Base-by-base conservation (phyloP, 1,284 basidiomycete genomes). In the Ganoderma lucidum region DNA sequence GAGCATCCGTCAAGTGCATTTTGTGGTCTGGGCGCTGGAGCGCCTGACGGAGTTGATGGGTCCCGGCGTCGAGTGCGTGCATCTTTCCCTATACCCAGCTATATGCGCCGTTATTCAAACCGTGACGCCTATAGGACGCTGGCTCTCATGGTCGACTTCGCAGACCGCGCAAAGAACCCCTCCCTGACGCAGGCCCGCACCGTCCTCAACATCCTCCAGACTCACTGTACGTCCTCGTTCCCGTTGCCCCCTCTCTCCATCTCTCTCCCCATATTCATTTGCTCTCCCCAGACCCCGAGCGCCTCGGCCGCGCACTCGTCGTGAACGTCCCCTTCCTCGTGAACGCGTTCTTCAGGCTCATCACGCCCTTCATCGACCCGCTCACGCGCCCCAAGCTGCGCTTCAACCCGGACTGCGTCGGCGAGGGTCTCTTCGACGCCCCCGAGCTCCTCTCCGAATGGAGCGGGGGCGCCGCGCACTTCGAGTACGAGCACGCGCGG, bases 221-320 rank as follows among this genome's bases (percentile, higher is more conserved):
- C 92, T 63, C 95, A 97, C 79, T 77, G 75, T 77, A 64, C 53
- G 72, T 96, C 95, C 56, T 62, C 32, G 15, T n/a, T 53, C 39
- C 3, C 58, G 10, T 6, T 28, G 28, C 23, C 51, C 53, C 32
- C 51, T 48, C 39, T 6, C 15, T 30, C 9, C 60, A 41, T 32
- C 42, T 23, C 10, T 0, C 5, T 35, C 23, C 9, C 23, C 10
- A 63, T 48, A 37, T 23, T 48, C 0, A 62, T 23, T 5, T n/a
- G n/a, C 14, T 17, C 17, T 56, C 45, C 79, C 88, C 91, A 71
- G 96, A 98, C 77, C 95, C 95, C 0, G 96, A 97, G 82, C 89
- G 95, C n/a, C 88, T 98, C 44, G 96, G 95, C n/a, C 84, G 90
- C 32, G 90, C 95, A 1, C 82, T 96, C 59, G 90, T 97, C 73